Evolutionary conservation across 129 eudicot genomes (phyloP).

Genomic region (carrot (Daucus carota)): DNA sequence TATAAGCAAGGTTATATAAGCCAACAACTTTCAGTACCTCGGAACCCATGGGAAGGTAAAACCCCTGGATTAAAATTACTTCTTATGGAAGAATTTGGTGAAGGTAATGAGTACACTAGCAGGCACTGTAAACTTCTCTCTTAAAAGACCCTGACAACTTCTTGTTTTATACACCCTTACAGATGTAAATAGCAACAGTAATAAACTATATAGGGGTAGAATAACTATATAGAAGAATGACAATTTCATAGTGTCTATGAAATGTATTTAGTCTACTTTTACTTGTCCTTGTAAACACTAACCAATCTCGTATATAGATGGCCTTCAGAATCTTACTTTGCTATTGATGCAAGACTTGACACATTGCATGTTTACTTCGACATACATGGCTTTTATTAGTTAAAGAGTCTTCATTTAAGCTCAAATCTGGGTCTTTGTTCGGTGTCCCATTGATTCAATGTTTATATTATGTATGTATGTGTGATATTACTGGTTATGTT

Average conservation of each 20-base stretch:
- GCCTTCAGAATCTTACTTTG: background rate
- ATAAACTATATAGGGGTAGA: background rate
- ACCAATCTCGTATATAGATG: background rate
- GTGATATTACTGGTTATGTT: no score
- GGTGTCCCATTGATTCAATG: no score
- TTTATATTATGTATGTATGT: no score
- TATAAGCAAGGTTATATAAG: background rate
- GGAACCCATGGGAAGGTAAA: slow-evolving; percentile 14
- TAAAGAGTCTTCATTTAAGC: no score
- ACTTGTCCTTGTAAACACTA: background rate
- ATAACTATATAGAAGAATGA: background rate
- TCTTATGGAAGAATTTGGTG: background rate
- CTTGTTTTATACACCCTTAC: background rate
- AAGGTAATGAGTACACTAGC: background rate
- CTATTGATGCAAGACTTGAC: background rate
- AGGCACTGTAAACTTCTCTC: slow-evolving; percentile 1
- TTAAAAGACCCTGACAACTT: background rate
- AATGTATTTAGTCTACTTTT: background rate
- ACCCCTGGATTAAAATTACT: slow-evolving; percentile 12
- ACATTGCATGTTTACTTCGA: background rate
- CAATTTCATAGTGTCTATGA: background rate
- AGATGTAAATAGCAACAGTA: background rate
- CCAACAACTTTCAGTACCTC: slow-evolving; percentile 1
- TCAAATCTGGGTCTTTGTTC: no score
- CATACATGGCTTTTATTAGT: no score